Conservation (phyloP, 139 green algal species). For the Eudorina sp. region DNA sequence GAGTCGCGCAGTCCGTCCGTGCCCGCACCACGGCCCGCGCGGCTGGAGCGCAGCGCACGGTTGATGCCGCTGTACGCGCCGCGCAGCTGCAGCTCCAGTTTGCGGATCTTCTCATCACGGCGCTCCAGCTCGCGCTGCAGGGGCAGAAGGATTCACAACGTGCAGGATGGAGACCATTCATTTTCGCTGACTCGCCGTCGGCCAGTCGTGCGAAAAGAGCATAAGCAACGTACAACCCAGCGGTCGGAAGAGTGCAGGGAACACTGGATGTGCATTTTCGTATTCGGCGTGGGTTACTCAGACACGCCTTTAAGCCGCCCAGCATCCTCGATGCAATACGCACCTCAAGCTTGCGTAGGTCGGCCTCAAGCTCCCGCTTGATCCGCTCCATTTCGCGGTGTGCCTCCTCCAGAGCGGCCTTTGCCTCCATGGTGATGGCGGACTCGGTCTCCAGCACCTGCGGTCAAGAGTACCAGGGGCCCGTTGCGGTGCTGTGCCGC, state of each 20-base stretch:
- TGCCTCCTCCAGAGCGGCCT: constrained; percentile 61
- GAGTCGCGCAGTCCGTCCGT: constrained; percentile 50
- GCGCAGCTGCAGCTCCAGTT: constrained; percentile 68
- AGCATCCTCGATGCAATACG: not conserved
- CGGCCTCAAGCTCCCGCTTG: constrained; percentile 54
- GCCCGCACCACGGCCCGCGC: not conserved
- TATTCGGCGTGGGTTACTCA: not conserved
- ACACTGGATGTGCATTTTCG: not conserved
- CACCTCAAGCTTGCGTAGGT: constrained; percentile 54
- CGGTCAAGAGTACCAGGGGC: no score
- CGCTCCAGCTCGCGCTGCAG: constrained; percentile 58
- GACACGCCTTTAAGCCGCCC: not conserved
- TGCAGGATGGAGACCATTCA: not conserved
- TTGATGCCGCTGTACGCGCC: constrained; percentile 65
- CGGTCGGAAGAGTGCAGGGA: not conserved
- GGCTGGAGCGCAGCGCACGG: constrained; percentile 49
- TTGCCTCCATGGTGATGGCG: constrained; percentile 59
- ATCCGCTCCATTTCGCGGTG: constrained; percentile 64
- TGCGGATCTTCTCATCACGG: constrained; percentile 64
- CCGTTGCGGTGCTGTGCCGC: no score
- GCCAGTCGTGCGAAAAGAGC: no score
- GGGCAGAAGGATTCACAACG: not conserved
- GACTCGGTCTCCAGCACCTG: constrained; percentile 66
- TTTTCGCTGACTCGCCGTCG: no score
- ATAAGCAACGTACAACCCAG: no score